phyloP scores from a whole-genome alignment of 768 basidiomycete species.

The Kwoniella newhampshirensis region DNA sequence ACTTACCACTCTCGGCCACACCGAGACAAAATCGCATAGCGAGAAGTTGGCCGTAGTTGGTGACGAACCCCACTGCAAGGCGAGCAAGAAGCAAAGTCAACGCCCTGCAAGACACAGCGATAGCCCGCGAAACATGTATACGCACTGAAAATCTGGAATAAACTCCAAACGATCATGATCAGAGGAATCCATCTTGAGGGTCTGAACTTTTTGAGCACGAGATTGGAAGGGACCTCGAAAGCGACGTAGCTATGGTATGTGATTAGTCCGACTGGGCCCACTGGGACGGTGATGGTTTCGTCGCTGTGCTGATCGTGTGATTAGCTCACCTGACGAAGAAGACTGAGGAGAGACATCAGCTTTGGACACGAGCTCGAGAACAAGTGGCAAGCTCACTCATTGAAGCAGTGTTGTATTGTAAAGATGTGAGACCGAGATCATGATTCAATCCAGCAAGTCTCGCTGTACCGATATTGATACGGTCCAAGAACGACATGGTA shows the following conservation, averaged over 20 bases:
- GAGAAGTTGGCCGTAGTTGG: constrained; percentile 43
- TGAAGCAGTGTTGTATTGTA: constrained; percentile 46
- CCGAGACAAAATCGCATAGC: constrained; percentile 49
- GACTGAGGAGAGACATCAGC: constrained; percentile 3
- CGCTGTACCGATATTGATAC: constrained; percentile 50
- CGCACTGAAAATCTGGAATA: constrained; percentile 48
- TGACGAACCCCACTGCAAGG: constrained; percentile 50
- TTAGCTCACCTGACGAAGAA: constrained; percentile 34
- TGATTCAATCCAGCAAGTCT: constrained; percentile 40
- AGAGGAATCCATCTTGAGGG: constrained; percentile 50
- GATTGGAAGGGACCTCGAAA: constrained; percentile 49
- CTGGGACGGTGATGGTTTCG: neutral
- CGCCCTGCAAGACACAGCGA: neutral
- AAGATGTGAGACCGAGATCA: constrained; percentile 39
- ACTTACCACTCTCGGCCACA: constrained; percentile 41
- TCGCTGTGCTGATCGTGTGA: too few relatives aligned
- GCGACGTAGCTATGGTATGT: constrained; percentile 36
- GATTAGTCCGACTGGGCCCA: neutral
- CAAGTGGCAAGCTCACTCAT: constrained; percentile 34
- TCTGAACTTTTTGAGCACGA: constrained; percentile 48
- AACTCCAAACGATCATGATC: constrained; percentile 49
- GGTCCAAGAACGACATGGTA: constrained; percentile 51
- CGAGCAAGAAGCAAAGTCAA: too few relatives aligned
- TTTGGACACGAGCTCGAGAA: neutral
- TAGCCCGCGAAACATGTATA: neutral